Evolutionary conservation across 805 yeast genomes (phyloP).

Genomic region (Suhomyces sp.): DNA sequence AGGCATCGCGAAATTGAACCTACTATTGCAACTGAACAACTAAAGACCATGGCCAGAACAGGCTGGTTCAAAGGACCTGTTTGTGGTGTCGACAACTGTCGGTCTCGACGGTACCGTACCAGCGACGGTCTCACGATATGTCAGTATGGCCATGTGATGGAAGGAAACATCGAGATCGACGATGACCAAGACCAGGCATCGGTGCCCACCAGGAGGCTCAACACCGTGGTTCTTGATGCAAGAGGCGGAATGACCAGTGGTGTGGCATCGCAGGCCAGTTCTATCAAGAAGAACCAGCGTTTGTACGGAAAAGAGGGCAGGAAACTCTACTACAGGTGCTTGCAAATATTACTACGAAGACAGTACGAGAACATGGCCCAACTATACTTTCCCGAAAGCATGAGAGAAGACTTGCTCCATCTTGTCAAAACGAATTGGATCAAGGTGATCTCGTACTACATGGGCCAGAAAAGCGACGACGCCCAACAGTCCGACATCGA

Average conservation of each 20-base stretch:
- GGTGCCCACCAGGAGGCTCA: constrained; percentile 53
- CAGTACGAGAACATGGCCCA: constrained; percentile 35
- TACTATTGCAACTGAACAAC: not conserved
- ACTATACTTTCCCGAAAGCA: constrained; percentile 8
- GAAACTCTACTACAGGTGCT: constrained; percentile 41
- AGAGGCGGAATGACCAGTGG: constrained; percentile 7
- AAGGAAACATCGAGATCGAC: constrained; percentile 72
- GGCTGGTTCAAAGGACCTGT: constrained; percentile 68
- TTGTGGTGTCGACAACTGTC: constrained; percentile 90
- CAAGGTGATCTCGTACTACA: constrained; percentile 12
- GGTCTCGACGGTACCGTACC: constrained; percentile 68
- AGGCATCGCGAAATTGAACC: not conserved
- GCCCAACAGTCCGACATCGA: not conserved
- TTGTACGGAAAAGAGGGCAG: constrained; percentile 50
- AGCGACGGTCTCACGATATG: constrained; percentile 81
- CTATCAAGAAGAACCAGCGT: constrained; percentile 8
- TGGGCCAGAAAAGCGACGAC: not conserved
- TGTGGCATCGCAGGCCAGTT: not conserved
- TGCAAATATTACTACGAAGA: constrained; percentile 49
- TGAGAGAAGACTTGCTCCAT: constrained; percentile 14
- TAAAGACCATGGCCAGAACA: not conserved
- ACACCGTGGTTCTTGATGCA: constrained; percentile 25
- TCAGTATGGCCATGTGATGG: constrained; percentile 86
- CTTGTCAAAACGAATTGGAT: constrained; percentile 36
- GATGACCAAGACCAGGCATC: constrained; percentile 72